Base-by-base conservation (phyloP, 176 grass and related monocot species). In the Poa pratensis region DNA sequence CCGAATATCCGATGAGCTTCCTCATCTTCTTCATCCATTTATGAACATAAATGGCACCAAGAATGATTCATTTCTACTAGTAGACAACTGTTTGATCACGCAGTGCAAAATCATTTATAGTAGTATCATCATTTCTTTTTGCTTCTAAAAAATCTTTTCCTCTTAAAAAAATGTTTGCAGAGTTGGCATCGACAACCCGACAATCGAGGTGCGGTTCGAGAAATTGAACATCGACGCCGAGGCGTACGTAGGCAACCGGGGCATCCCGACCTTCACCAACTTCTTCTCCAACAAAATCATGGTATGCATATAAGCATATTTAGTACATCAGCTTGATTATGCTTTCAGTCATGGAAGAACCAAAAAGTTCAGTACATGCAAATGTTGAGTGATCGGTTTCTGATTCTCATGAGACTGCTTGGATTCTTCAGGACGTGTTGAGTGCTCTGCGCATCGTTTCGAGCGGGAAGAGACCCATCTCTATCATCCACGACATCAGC, bases 211-310 rank as follows among this genome's bases (percentile, higher is more conserved):
- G 43, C 82, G 93, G 49, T 98, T 98, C 71, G 89, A 98, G 81
- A 34, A 98, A 51, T 75, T 98, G 26, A 89, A 80, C 60, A 87
- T 98, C 24, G 91, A 95, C 30, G 96, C 96, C 0, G 89, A 98
- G 63, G 93, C 96, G 1, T 98, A 98, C n/a, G 87, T 98, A 1
- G 96, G 93, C n/a, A 87, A 92, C 50, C 83, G 93, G 2, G 96
- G 91, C 5, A 39, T 98, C 75, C 96, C 96, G 0, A 95, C 93
- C 0, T 90, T 98, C 85, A 93, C 84, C 85, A 98, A 98, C 68
- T 98, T 90, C 89, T 98, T 98, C 89, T 85, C 85, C 77, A 98
- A 98, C 81, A 95, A 90, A 79, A 72, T 93, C 37, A 92, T 94
- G 89, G 93, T 95, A 86, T 4, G 79, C 42, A n/a, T n/a, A n/a